phyloP scores from a whole-genome alignment of 441 rosid genomes.

The Erodium texanum region DNA sequence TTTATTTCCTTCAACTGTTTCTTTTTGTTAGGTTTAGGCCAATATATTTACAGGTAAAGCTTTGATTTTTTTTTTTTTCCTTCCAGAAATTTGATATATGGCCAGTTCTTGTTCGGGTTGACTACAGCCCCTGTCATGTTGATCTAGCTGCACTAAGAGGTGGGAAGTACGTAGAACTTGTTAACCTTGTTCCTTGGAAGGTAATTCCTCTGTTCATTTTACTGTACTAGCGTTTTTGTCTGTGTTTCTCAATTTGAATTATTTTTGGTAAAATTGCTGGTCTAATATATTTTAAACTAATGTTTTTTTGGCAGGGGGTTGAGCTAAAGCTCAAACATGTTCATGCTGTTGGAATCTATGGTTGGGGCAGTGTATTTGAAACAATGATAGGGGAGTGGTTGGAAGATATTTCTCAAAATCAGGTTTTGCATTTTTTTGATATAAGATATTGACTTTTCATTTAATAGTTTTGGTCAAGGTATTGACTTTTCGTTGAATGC shows the following conservation, averaged over 20 bases:
- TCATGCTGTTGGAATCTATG: slow-evolving; percentile 79
- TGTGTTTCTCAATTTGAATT: slow-evolving; percentile 7
- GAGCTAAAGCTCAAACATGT: slow-evolving; percentile 93
- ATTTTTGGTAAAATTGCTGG: too few species aligned
- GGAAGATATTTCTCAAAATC: slow-evolving; percentile 96
- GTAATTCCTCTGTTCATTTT: slow-evolving; percentile 27
- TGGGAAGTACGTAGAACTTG: slow-evolving; percentile 91
- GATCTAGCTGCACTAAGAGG: slow-evolving; percentile 86
- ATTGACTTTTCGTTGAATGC: slow-evolving; percentile 10
- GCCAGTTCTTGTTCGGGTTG: slow-evolving; percentile 83
- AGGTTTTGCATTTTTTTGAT: slow-evolving; percentile 39
- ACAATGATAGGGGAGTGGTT: slow-evolving; percentile 91
- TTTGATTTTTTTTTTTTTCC: slow-evolving; percentile 20
- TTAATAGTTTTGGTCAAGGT: slow-evolving; percentile 7
- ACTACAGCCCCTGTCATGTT: slow-evolving; percentile 76
- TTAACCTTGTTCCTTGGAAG: slow-evolving; percentile 97
- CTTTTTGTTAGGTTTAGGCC: slow-evolving; percentile 14
- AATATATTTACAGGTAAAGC: slow-evolving; percentile 27
- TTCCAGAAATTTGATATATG: slow-evolving; percentile 82
- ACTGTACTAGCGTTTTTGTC: neutral
- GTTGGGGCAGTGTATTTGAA: slow-evolving; percentile 87
- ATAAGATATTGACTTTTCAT: neutral
- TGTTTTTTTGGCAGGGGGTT: slow-evolving; percentile 67
- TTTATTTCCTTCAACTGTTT: neutral
- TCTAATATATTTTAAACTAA: slow-evolving; percentile 17